Percentiles rank a stretch among this genome's conserved stretches.
Evolutionary conservation across 2,329 filamentous ascomycete species (phyloP).

Genomic region (Fusarium fracticaudum): DNA sequence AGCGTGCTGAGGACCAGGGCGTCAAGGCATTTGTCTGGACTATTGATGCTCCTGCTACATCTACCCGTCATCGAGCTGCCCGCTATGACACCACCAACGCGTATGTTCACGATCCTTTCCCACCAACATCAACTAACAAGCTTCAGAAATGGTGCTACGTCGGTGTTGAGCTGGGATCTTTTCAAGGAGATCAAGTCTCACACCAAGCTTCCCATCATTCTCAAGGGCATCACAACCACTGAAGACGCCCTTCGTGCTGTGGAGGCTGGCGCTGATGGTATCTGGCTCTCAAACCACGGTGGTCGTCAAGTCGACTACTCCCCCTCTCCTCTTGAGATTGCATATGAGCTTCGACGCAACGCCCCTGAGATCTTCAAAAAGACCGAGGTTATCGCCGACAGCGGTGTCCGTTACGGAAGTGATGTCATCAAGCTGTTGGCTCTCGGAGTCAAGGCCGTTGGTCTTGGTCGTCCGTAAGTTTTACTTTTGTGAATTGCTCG

Average conservation of each 20-base stretch:
- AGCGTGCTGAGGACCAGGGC: conserved; percentile 46
- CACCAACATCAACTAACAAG: background rate
- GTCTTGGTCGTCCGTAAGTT: conserved; percentile 53
- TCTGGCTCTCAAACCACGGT: conserved; percentile 55
- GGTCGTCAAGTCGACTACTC: conserved; percentile 52
- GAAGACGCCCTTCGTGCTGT: conserved; percentile 50
- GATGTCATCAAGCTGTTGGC: conserved; percentile 53
- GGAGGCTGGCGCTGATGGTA: conserved; percentile 47
- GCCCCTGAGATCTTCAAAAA: conserved; percentile 49
- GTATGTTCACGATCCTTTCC: background rate
- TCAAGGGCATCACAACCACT: conserved; percentile 52
- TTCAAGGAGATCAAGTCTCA: conserved; percentile 44
- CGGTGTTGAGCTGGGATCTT: conserved; percentile 39
- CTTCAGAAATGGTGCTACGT: conserved; percentile 29
- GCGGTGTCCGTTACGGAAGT: conserved; percentile 51
- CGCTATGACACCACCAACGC: conserved; percentile 42
- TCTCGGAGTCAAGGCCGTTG: conserved; percentile 52
- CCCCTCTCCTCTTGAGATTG: conserved; percentile 39
- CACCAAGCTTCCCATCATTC: conserved; percentile 49
- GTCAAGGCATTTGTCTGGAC: conserved; percentile 53
- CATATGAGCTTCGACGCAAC: conserved; percentile 48
- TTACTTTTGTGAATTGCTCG: accelerated
- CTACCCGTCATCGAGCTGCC: conserved; percentile 39
- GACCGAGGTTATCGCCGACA: conserved; percentile 51
- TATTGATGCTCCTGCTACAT: conserved; percentile 44